Percentiles rank a stretch among this genome's conserved stretches.
Evolutionary conservation across 306 rosid species (phyloP).

Genomic region (Rosa persica): DNA sequence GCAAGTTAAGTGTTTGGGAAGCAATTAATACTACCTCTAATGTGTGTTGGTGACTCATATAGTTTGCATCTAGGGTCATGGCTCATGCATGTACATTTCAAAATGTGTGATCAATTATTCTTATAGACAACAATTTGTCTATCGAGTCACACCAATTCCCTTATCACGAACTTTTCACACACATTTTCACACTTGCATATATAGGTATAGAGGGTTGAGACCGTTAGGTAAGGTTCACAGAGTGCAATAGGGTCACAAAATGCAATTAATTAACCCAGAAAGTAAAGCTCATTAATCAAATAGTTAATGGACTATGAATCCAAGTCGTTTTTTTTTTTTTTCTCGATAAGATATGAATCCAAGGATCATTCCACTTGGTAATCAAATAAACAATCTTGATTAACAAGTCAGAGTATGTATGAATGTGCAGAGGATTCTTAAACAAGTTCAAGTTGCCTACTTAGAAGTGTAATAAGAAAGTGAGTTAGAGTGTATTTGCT

Average conservation of each 20-base stretch:
- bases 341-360: too few species aligned
- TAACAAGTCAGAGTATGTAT: neutral
- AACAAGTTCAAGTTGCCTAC: neutral
- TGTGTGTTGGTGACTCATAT: neutral
- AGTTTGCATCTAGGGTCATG: neutral
- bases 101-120: neutral
- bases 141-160: neutral
- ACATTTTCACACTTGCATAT: neutral
- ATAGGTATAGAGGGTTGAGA: neutral
- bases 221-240: neutral
- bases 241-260: neutral
- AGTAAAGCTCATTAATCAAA: neutral
- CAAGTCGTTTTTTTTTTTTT: too few species aligned
- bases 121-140: neutral
- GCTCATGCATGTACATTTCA: neutral
- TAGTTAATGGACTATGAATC: neutral
- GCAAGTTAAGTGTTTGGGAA: neutral
- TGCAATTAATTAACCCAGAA: neutral
- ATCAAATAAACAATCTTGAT: neutral
- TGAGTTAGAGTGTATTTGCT: neutral
- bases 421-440: neutral
- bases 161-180: neutral
- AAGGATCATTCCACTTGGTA: neutral
- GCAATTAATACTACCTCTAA: neutral
- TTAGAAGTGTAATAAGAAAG: neutral